Conservation (phyloP, 306 rosid genomes). For the Amphicarpaea edgeworthii region DNA sequence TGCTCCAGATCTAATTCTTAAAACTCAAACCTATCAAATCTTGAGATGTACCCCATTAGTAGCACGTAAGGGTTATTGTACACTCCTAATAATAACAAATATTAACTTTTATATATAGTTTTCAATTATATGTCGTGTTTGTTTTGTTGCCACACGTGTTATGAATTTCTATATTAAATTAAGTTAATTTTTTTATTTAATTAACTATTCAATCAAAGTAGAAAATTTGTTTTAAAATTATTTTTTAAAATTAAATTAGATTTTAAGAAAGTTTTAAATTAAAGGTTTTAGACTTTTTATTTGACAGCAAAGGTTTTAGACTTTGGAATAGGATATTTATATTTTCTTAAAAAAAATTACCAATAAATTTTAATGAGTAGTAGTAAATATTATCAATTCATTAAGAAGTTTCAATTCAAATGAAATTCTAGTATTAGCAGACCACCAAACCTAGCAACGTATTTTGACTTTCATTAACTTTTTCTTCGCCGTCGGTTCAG, state of each 20-base stretch:
- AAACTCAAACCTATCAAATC: too few species aligned
- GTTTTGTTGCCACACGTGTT: not conserved
- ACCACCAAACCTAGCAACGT: not conserved
- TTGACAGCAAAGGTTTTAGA: not conserved
- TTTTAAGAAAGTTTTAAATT: not conserved
- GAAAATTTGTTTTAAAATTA: not conserved
- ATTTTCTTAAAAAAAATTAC: too few species aligned
- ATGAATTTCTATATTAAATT: not conserved
- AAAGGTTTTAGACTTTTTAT: not conserved
- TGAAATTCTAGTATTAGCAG: not conserved
- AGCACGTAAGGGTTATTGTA: too few species aligned
- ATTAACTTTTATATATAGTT: too few species aligned
- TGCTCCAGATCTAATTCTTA: too few species aligned
- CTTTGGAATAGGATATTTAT: not conserved
- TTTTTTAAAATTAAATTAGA: not conserved
- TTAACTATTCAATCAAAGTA: not conserved
- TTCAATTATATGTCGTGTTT: not conserved
- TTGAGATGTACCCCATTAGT: too few species aligned
- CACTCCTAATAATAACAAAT: too few species aligned
- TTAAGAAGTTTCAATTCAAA: not conserved
- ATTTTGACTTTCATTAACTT: conserved; percentile 3
- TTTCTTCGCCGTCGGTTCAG: not conserved
- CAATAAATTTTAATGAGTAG: not conserved
- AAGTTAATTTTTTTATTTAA: not conserved
- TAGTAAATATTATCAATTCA: not conserved